These are phyloP conservation scores for Letharia lupina DNA, from an alignment of 495 filamentous ascomycete genomes.

Conservation along the genomic window DNA sequence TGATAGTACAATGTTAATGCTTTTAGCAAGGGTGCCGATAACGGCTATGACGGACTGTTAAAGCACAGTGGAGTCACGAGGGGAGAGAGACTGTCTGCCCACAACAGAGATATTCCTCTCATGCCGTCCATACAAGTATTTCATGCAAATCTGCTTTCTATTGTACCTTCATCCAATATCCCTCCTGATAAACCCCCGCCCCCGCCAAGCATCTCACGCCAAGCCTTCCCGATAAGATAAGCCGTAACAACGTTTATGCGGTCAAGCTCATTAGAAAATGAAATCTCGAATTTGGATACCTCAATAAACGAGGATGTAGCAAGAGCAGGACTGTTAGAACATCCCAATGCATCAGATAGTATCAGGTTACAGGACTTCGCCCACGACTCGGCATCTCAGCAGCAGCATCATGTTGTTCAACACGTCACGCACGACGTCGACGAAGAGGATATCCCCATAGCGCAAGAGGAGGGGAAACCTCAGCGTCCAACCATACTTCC, in stretches of 20 bases:
- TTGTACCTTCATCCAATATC: neutral
- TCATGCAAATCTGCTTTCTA: neutral
- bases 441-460: neutral
- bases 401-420: neutral
- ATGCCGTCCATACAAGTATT: neutral
- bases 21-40: neutral
- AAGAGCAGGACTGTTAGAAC: neutral
- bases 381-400: neutral
- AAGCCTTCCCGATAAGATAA: slow-evolving; percentile 11
- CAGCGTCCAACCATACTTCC: slow-evolving; percentile 10
- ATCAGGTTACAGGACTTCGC: neutral
- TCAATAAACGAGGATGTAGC: neutral
- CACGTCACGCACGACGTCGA: neutral
- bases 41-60: neutral
- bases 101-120: neutral
- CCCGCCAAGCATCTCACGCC: neutral
- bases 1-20: neutral
- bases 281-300: slow-evolving; percentile 9
- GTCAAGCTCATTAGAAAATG: neutral
- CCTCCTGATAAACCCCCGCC: neutral
- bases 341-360: neutral
- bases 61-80: neutral
- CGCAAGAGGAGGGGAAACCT: slow-evolving; percentile 3
- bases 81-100: too few relatives aligned
- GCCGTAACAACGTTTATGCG: slow-evolving; percentile 4